Evolutionary conservation across 768 basidiomycete species (phyloP).

Genomic region (Suillus variegatus): DNA sequence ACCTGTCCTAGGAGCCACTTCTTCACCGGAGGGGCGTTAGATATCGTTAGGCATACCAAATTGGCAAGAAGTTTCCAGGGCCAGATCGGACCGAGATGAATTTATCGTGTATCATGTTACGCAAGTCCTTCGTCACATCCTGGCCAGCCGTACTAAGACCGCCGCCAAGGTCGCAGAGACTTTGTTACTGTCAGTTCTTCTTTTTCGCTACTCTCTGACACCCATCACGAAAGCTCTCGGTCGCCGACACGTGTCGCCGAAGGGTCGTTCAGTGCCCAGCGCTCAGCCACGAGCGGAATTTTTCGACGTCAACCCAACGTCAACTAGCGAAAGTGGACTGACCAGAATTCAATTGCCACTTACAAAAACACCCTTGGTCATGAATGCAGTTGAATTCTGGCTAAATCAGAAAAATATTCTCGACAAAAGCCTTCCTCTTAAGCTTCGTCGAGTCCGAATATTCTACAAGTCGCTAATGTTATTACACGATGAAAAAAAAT

Average conservation of each 20-base stretch:
- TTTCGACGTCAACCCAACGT: not conserved
- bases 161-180: not conserved
- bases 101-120: not conserved
- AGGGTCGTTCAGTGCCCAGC: not conserved
- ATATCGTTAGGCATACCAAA: not conserved
- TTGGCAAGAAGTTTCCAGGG: not conserved
- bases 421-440: not conserved
- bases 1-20: not conserved
- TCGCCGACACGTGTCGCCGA: not conserved
- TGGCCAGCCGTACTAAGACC: not conserved
- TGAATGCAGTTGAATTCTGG: not conserved
- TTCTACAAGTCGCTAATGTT: not conserved
- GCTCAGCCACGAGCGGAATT: not conserved
- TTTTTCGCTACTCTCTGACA: not conserved
- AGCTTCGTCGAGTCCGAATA: not conserved
- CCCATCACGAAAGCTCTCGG: not conserved
- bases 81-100: not conserved
- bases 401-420: not conserved
- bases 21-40: not conserved
- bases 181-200: not conserved
- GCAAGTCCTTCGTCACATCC: not conserved
- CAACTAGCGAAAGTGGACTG: not conserved
- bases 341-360: not conserved
- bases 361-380: not conserved
- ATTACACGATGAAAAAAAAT: constrained; percentile 8